Evolutionary conservation across 768 basidiomycete species (phyloP).

Genomic region (Lanmaoa rubissima): DNA sequence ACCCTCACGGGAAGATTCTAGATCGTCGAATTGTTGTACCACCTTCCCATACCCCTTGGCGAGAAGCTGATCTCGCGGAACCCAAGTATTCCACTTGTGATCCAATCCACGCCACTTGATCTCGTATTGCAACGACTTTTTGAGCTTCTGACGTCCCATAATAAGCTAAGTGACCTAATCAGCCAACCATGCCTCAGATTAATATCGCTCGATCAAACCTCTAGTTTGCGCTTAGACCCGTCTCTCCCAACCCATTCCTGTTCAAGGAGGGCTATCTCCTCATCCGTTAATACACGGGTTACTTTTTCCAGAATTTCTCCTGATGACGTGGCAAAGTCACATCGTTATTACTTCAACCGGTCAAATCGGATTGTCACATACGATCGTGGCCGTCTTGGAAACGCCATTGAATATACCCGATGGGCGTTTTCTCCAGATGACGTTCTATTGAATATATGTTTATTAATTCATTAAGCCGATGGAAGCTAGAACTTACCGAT

Average conservation of each 20-base stretch:
- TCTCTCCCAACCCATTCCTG: constrained; percentile 89
- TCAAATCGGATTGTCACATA: constrained; percentile 38
- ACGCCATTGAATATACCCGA: constrained; percentile 97
- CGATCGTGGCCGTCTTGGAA: constrained; percentile 99
- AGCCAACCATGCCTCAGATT: constrained; percentile 13
- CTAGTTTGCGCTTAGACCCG: constrained; percentile 86
- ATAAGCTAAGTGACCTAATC: constrained; percentile 50
- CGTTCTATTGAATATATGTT: constrained; percentile 51
- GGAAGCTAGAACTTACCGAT: constrained; percentile 51
- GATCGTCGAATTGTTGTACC: constrained; percentile 92
- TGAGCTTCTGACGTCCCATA: constrained; percentile 95
- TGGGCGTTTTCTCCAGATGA: constrained; percentile 94
- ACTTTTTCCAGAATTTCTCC: constrained; percentile 90
- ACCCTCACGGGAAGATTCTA: constrained; percentile 94
- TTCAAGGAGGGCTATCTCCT: constrained; percentile 76
- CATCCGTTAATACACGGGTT: constrained; percentile 85
- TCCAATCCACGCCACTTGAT: constrained; percentile 82
- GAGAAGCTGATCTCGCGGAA: constrained; percentile 83
- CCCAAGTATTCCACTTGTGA: constrained; percentile 88
- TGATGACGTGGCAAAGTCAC: constrained; percentile 30
- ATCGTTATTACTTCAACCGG: constrained; percentile 7
- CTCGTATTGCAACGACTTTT: constrained; percentile 94
- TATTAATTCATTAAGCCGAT: constrained; percentile 17
- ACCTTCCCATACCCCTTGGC: constrained; percentile 86
- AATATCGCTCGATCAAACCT: constrained; percentile 48